Percentiles rank a stretch among this genome's conserved stretches.
Evolutionary conservation across 768 basidiomycete genomes (phyloP).

Genomic region (Suillus ampliporus): DNA sequence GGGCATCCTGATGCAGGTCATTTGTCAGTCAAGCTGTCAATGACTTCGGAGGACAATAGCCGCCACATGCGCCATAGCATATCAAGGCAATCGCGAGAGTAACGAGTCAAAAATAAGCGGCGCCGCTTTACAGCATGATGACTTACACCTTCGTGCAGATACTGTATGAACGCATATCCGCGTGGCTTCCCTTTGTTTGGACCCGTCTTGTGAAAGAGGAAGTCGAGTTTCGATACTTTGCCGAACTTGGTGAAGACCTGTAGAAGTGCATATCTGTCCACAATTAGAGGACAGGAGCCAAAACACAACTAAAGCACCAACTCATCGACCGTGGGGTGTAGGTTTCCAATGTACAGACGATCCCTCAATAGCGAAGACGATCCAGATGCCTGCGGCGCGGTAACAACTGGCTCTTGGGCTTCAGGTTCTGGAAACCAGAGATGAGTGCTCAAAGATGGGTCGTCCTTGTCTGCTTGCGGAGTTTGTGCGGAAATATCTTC

Average conservation of each 20-base stretch:
- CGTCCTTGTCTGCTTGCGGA: slow-evolving; percentile 6
- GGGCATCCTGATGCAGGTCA: slow-evolving; percentile 71
- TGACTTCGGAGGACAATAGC: slow-evolving; percentile 1
- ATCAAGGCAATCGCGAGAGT: slow-evolving; percentile 10
- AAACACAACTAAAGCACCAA: slow-evolving; percentile 41
- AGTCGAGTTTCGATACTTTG: slow-evolving; percentile 91
- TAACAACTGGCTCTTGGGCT: slow-evolving; percentile 7
- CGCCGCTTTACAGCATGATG: slow-evolving; percentile 21
- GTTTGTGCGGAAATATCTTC: background rate
- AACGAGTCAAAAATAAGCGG: slow-evolving; percentile 34
- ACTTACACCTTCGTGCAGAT: slow-evolving; percentile 78
- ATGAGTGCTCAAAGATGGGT: slow-evolving; percentile 19
- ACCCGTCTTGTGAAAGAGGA: slow-evolving; percentile 93
- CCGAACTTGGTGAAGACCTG: slow-evolving; percentile 93
- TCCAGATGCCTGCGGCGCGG: slow-evolving; percentile 18
- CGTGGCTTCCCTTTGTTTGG: slow-evolving; percentile 89
- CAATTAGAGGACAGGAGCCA: slow-evolving; percentile 17
- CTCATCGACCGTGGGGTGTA: slow-evolving; percentile 89
- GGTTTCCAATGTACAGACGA: slow-evolving; percentile 88
- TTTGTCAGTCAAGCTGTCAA: slow-evolving; percentile 2
- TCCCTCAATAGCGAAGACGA: slow-evolving; percentile 57
- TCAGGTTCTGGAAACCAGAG: slow-evolving; percentile 41
- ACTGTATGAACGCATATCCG: slow-evolving; percentile 96
- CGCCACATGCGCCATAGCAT: background rate
- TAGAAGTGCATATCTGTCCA: slow-evolving; percentile 78